Evolutionary conservation across 352 stramenopile genomes (phyloP), one percentile per base, ranked within the genome.

Genomic region (Pythium brassicae): DNA sequence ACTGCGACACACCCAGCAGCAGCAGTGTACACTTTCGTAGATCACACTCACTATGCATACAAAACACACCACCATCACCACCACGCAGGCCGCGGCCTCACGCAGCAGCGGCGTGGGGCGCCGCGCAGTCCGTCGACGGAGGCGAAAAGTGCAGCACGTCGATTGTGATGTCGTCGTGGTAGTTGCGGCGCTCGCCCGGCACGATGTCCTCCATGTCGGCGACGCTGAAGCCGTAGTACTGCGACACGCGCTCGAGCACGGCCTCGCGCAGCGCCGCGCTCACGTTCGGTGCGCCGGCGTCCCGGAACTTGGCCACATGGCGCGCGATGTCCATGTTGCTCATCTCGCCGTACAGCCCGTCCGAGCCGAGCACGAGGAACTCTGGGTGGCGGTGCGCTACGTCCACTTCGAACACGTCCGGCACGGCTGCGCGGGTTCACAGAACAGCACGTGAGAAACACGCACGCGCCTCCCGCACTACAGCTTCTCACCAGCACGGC

Each of bases 141-240:
- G 74, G 53, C n/a, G 65, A 65, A 45, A 87, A 86, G 62, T 87
- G 77, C 50, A 87, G 44, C 56, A 87, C 72, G 48, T 87, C 77
- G 55, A 87, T 86, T 19, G 77, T 87, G 52, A 87, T 87, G 61
- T 87, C 77, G 39, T 87, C 77, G 58, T 87, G 77, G 61, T 86
- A 87, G 55, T 84, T 76, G 47, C 77, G 66, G 12, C 77, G 74
- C 50, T 87, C 71, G 15, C 77, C 77, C 2, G 77, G 77, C 10
- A 68, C 60, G 48, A 87, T 78, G 46, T 79, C 65, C 50, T 76
- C 74, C 57, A 87, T 60, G 46, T 87, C 74, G 22, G 54, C 45
- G 3, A 56, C 52, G 27, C 62, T 78, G 11, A 80, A 72, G 44
- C 74, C 74, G 47, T 84, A 87, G 25, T 83, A 74, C 29, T 68